Base-by-base conservation (phyloP, 2,329 filamentous ascomycete genomes). In the Sporothrix phasma region DNA sequence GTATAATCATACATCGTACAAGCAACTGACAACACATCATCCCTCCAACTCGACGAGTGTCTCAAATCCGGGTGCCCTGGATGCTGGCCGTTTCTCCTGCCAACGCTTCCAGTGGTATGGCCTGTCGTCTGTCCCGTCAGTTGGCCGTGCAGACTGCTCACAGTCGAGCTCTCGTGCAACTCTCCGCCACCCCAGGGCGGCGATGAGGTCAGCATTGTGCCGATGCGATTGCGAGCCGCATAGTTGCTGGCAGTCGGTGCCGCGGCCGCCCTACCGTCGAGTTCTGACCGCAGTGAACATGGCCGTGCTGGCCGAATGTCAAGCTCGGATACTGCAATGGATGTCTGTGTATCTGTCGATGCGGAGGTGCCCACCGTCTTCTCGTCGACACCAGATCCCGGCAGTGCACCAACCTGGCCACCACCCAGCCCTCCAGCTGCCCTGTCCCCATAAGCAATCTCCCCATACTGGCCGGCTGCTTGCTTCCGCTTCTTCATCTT, bases 211-310 rank as follows among this genome's bases (percentile, higher is more conserved):
- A 51, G 17, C 3, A 51, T 19, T 3, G 59, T 61, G 2, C 59
- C 45, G 11, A 39, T 49, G 11, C 43, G 49, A 45, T 13, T 22
- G 1, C 43, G 59, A 2, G 29, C 5, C 0, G 19, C n/a, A 2
- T 2, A 3, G n/a, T 46, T 49, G 19, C 24, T 22, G 5, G 29
- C 7, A 15, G n/a, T 11, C 26, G 39, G 29, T 13, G 47, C 29
- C 1, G 26, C 22, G 5, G 26, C 41, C 1, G 26, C 13, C 34
- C 56, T 47, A 15, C 64, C 68, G n/a, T 66, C 66, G 1, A 69
- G 68, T 62, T 69, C 68, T 2, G 67, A 69, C 24, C 67, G 66
- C 66, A 69, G 41, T 10, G 67, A 68, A 67, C 68, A 69, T 5
- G 68, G 68, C 39, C 67, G 51, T 2, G 67, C 67, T 0, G 66